Evolutionary conservation across 331 rosid species (phyloP).

Genomic region (Phaseolus coccineus): DNA sequence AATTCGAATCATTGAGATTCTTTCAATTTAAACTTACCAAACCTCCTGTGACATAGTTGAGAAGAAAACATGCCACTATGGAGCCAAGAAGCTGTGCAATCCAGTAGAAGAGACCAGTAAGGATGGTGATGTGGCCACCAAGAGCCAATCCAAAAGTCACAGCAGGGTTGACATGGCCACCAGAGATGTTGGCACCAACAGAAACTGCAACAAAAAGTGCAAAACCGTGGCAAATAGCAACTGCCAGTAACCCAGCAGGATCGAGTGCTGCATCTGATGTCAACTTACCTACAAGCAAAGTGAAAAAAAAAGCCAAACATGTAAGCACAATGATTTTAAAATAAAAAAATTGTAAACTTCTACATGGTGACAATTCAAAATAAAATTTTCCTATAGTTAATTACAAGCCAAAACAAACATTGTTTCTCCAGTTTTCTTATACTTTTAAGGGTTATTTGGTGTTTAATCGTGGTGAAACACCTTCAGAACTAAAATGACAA

Average conservation of each 20-base stretch:
- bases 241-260: constrained; percentile 76
- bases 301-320: constrained; percentile 2
- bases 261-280: constrained; percentile 83
- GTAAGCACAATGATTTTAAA: not conserved
- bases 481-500: not conserved
- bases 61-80: constrained; percentile 84
- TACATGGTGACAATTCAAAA: constrained; percentile 10
- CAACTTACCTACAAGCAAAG: constrained; percentile 61
- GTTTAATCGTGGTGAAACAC: constrained; percentile 5
- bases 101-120: constrained; percentile 89
- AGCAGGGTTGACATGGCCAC: constrained; percentile 95
- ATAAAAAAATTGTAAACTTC: not conserved
- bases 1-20: not conserved
- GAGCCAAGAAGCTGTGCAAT: constrained; percentile 88
- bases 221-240: constrained; percentile 84
- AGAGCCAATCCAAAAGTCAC: constrained; percentile 93
- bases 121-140: constrained; percentile 88
- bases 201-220: constrained; percentile 92
- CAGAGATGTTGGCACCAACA: constrained; percentile 86
- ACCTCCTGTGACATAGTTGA: constrained; percentile 77
- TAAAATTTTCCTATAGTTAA: not conserved
- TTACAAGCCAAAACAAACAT: not conserved
- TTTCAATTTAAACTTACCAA: constrained; percentile 53
- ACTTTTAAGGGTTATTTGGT: not conserved
- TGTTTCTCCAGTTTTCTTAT: not conserved